Evolutionary conservation across 2,329 filamentous ascomycete species (phyloP), one percentile per base, ranked within the genome.

Genomic region (Phaeosphaeriaceae sp.): DNA sequence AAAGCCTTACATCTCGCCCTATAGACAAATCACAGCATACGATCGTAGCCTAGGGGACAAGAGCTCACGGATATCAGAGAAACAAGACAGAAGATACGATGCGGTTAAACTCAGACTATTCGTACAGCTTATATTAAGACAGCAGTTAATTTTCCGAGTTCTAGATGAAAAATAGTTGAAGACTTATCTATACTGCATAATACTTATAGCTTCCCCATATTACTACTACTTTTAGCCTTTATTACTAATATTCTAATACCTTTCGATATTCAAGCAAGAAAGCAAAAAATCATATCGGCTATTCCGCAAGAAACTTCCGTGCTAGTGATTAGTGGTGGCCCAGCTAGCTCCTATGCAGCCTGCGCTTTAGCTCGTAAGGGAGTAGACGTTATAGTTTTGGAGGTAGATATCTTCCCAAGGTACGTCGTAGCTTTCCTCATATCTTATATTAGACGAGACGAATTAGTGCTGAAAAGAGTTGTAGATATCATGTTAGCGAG

Each of bases 271-370:
- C 30, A 33, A 33, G 12, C 30, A 33, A 33, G 30, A 33, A 33
- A 33, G 30, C 30, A 5, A 5, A 33, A 33, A 13, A 33, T 33
- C 30, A 33, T 33, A 15, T 33, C 30, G 30, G 30, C 5, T 13
- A 33, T 33, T 33, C 30, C 30, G 30, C 5, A 33, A 13, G 16
- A 33, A 15, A 33, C 30, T 13, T 33, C 34, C 15, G 42, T 79
- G 0, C 65, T 79, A 1, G 74, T 80, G 6, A 55, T 79, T 1
- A 77, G 77, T 4, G 77, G 75, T 17, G 78, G 78, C 4, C 78
- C 78, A 5, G 76, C 59, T 0, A 77, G 79, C 2, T 80, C 79
- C 0, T 81, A 78, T 45, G 51, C 76, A 1, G 76, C 79, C 4
- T 54, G 71, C 0, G 73, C 59, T 1, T 60, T 81, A 5, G 77